phyloP scores from a whole-genome alignment of 345 rosid species.

The Reutealis trisperma region DNA sequence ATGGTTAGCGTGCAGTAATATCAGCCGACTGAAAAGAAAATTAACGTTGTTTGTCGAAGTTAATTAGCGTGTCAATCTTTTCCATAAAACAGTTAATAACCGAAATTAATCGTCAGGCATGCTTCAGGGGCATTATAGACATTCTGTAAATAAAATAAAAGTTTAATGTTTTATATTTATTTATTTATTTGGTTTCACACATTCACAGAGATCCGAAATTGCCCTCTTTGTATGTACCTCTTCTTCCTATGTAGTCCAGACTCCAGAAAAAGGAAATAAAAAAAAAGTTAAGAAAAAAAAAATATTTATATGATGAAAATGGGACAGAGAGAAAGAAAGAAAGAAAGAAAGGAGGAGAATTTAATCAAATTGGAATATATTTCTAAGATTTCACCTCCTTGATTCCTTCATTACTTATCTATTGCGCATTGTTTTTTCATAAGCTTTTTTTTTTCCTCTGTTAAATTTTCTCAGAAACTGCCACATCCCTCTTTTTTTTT shows the following conservation, averaged over 20 bases:
- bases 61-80: not conserved
- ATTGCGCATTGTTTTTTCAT: constrained; percentile 6
- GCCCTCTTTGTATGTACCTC: constrained; percentile 12
- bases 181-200: constrained; percentile 26
- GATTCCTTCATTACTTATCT: constrained; percentile 3
- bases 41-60: too few species aligned
- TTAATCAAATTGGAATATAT: constrained; percentile 22
- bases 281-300: not conserved
- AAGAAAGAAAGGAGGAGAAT: constrained; percentile 26
- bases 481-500: not conserved
- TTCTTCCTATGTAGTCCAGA: constrained; percentile 25
- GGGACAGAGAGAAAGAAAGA: constrained; percentile 27
- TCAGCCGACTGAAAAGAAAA: not conserved
- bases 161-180: not conserved
- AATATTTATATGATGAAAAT: not conserved
- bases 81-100: constrained; percentile 20
- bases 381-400: not conserved
- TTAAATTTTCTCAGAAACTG: not conserved
- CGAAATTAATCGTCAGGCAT: constrained; percentile 5
- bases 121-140: constrained; percentile 35
- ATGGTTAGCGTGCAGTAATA: not conserved
- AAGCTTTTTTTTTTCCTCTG: not conserved
- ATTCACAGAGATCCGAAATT: constrained; percentile 45
- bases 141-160: constrained; percentile 10
- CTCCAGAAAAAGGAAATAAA: constrained; percentile 33